Conservation (phyloP, 2,329 filamentous ascomycete genomes). For the Exophiala aquamarina region DNA sequence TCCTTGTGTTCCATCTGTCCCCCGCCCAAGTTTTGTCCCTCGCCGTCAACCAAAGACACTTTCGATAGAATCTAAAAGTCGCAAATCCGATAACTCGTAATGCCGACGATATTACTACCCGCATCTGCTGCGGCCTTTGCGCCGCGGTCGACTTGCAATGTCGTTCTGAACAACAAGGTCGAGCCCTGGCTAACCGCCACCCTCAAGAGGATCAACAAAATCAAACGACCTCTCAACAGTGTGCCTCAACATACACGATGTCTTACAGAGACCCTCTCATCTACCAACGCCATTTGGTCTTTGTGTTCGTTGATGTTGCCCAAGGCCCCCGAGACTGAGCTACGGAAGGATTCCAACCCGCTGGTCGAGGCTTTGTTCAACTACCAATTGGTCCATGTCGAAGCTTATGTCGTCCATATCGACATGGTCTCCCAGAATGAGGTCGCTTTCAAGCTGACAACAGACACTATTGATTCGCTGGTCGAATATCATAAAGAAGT, state of each 20-base stretch:
- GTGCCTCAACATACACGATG: slow-evolving; percentile 94
- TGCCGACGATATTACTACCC: slow-evolving; percentile 91
- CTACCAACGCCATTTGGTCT: slow-evolving; percentile 88
- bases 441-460: slow-evolving; percentile 95
- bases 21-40: slow-evolving; percentile 39
- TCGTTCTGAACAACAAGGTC: slow-evolving; percentile 87
- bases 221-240: slow-evolving; percentile 96
- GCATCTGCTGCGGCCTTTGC: slow-evolving; percentile 96
- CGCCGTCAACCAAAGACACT: slow-evolving; percentile 42
- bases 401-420: slow-evolving; percentile 97
- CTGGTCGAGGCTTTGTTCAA: slow-evolving; percentile 86
- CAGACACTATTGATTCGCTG: slow-evolving; percentile 88
- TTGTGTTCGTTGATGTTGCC: slow-evolving; percentile 89
- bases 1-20: slow-evolving; percentile 39
- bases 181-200: slow-evolving; percentile 94
- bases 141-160: slow-evolving; percentile 87
- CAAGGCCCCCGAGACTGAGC: slow-evolving; percentile 81
- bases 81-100: slow-evolving; percentile 45
- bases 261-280: slow-evolving; percentile 90
- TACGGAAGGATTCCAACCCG: slow-evolving; percentile 77
- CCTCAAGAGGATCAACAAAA: slow-evolving; percentile 91
- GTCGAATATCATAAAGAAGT: slow-evolving; percentile 96
- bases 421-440: slow-evolving; percentile 98
- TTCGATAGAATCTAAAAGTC: slow-evolving; percentile 29
- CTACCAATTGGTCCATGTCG: slow-evolving; percentile 88